Percentiles rank a stretch among this genome's conserved stretches.
Conservation (phyloP, 1,284 basidiomycete species). For the Papiliotrema fonsecae region DNA sequence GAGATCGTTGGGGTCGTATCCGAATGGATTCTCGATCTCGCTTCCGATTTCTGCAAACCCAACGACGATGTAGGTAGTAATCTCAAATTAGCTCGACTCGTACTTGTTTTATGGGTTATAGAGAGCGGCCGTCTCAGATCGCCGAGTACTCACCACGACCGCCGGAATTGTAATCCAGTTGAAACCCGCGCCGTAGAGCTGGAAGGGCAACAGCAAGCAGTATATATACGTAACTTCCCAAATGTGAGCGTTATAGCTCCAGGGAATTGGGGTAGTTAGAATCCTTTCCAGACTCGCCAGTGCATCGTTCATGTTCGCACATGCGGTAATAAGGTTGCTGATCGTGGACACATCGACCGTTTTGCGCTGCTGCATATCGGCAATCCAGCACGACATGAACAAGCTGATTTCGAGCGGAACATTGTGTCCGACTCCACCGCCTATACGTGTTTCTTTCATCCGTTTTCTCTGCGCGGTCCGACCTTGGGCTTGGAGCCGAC, state of each 20-base stretch:
- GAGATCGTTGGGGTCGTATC: slow-evolving; percentile 42
- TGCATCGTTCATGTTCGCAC: slow-evolving; percentile 62
- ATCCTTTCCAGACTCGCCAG: slow-evolving; percentile 69
- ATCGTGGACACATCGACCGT: slow-evolving; percentile 61
- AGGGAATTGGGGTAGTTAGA: slow-evolving; percentile 72
- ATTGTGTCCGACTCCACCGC: slow-evolving; percentile 58
- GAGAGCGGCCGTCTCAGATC: too few species aligned
- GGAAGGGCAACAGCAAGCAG: slow-evolving; percentile 56
- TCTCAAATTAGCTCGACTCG: slow-evolving; percentile 10
- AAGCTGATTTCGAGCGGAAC: slow-evolving; percentile 67
- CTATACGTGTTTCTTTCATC: slow-evolving; percentile 58
- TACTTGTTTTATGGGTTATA: too few species aligned
- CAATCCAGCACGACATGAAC: slow-evolving; percentile 65
- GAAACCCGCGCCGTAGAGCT: slow-evolving; percentile 57
- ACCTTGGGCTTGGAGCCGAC: slow-evolving; percentile 15
- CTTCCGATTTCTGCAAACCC: slow-evolving; percentile 42
- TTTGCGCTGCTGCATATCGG: slow-evolving; percentile 59
- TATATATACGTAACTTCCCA: slow-evolving; percentile 44
- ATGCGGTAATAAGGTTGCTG: slow-evolving; percentile 54
- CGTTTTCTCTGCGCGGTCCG: slow-evolving; percentile 46
- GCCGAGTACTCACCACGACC: slow-evolving; percentile 33
- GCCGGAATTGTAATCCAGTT: slow-evolving; percentile 63
- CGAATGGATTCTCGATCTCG: slow-evolving; percentile 46
- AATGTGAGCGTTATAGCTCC: slow-evolving; percentile 57
- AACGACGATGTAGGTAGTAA: slow-evolving; percentile 44